These are phyloP conservation scores for Pseudogymnoascus sp. DNA, from an alignment of 2,329 filamentous ascomycete species.

Conservation along the genomic window DNA sequence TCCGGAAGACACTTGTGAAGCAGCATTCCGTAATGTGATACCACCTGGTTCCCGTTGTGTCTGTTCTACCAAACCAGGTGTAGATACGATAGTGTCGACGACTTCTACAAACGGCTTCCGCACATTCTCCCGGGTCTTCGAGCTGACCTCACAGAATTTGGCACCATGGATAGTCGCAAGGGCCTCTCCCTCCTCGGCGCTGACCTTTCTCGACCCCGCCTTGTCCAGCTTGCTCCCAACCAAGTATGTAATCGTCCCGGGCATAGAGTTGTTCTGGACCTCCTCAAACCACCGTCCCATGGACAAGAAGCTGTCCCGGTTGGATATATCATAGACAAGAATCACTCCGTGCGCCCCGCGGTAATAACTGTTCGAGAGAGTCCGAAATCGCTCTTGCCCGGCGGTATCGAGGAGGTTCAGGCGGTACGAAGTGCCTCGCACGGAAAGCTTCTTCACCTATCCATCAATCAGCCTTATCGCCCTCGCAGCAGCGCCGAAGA, in stretches of 20 bases:
- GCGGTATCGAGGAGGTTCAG: slow-evolving; percentile 69
- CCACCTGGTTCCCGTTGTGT: not conserved
- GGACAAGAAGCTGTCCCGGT: slow-evolving; percentile 44
- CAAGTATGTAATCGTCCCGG: slow-evolving; percentile 42
- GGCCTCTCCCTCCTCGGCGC: slow-evolving; percentile 39
- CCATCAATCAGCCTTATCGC: not conserved
- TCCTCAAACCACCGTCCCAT: slow-evolving; percentile 50
- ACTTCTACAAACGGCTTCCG: slow-evolving; percentile 44
- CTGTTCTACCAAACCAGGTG: slow-evolving; percentile 34
- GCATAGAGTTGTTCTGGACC: slow-evolving; percentile 42
- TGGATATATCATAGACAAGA: slow-evolving; percentile 84
- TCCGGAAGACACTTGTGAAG: not conserved
- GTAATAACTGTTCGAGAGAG: slow-evolving; percentile 90
- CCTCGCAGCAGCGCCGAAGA: not conserved
- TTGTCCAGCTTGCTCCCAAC: slow-evolving; percentile 48
- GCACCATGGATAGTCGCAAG: slow-evolving; percentile 40
- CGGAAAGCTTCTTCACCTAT: slow-evolving; percentile 45
- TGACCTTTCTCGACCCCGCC: slow-evolving; percentile 37
- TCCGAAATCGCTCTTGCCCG: slow-evolving; percentile 91
- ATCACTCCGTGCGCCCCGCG: slow-evolving; percentile 93
- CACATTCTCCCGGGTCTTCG: slow-evolving; percentile 46
- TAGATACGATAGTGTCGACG: slow-evolving; percentile 42
- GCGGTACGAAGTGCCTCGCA: slow-evolving; percentile 44
- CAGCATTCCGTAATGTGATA: not conserved
- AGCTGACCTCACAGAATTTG: slow-evolving; percentile 46